These are phyloP conservation scores for Huntiella abstrusa DNA, from an alignment of 2,329 filamentous ascomycete species.

Conservation along the genomic window DNA sequence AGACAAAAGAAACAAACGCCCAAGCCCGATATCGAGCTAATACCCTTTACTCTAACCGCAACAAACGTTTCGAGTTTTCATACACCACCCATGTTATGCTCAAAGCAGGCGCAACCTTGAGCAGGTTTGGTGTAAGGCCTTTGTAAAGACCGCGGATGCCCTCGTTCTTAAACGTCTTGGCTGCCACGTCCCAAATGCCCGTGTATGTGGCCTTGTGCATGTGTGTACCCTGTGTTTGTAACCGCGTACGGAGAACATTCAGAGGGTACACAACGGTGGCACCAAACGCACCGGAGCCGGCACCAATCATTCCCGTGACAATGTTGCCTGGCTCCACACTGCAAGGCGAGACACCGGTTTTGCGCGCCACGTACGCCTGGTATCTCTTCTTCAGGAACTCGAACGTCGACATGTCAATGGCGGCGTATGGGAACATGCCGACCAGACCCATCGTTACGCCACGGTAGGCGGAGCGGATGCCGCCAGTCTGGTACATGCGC, in stretches of 20 bases:
- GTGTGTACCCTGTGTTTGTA: constrained; percentile 89
- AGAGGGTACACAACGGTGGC: constrained; percentile 89
- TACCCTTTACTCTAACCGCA: constrained; percentile 30
- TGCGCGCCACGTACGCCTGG: constrained; percentile 48
- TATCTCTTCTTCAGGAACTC: constrained; percentile 73
- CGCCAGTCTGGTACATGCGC: constrained; percentile 70
- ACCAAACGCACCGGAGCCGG: constrained; percentile 76
- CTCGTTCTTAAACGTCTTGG: constrained; percentile 65
- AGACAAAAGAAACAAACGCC: constrained; percentile 22
- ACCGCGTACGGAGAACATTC: constrained; percentile 75
- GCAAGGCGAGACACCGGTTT: constrained; percentile 57
- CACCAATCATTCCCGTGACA: constrained; percentile 72
- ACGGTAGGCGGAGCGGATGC: constrained; percentile 63
- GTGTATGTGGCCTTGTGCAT: constrained; percentile 81
- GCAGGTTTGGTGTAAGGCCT: constrained; percentile 79
- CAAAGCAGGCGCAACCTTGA: constrained; percentile 90
- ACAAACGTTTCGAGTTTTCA: constrained; percentile 64
- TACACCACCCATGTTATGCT: constrained; percentile 92
- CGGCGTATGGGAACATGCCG: constrained; percentile 95
- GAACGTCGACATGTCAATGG: constrained; percentile 90
- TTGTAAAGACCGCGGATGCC: constrained; percentile 80
- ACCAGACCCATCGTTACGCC: constrained; percentile 84
- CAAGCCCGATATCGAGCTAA: constrained; percentile 14
- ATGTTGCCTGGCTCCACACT: constrained; percentile 68
- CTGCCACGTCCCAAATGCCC: constrained; percentile 75